Percentiles rank a stretch among this genome's conserved stretches.
Evolutionary conservation across 768 basidiomycete species (phyloP).

Genomic region (Lactarius tabidus): DNA sequence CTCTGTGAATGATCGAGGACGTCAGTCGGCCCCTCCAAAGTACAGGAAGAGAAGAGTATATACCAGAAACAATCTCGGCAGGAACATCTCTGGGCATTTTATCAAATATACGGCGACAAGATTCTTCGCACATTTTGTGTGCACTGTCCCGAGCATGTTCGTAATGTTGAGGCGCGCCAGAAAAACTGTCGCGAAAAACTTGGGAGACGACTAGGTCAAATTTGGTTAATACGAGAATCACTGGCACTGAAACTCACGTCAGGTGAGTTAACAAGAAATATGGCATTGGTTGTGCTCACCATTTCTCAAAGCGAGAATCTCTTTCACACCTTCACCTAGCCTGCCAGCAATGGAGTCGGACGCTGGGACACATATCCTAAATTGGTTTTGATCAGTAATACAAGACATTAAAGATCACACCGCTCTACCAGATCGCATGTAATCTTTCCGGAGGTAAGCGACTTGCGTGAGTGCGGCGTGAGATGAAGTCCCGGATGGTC

Average conservation of each 20-base stretch:
- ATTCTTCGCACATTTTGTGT: too few relatives aligned
- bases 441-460: neutral
- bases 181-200: neutral
- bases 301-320: too few relatives aligned
- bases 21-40: too few relatives aligned
- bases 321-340: neutral
- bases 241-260: neutral
- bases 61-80: too few relatives aligned
- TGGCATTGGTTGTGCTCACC: neutral
- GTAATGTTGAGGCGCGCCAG: too few relatives aligned
- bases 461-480: neutral
- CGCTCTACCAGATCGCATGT: neutral
- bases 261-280: too few relatives aligned
- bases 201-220: neutral
- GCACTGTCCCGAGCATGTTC: too few relatives aligned
- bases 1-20: too few relatives aligned
- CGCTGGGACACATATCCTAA: neutral
- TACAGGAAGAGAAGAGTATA: too few relatives aligned
- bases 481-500: slow-evolving; percentile 1
- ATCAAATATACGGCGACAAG: too few relatives aligned
- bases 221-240: slow-evolving; percentile 10
- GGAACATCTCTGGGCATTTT: too few relatives aligned
- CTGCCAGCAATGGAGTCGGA: neutral
- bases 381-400: neutral
- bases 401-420: too few relatives aligned